These are phyloP conservation scores for Pseudomassariella vexata DNA, from an alignment of 2,329 filamentous ascomycete genomes.

Conservation along the genomic window DNA sequence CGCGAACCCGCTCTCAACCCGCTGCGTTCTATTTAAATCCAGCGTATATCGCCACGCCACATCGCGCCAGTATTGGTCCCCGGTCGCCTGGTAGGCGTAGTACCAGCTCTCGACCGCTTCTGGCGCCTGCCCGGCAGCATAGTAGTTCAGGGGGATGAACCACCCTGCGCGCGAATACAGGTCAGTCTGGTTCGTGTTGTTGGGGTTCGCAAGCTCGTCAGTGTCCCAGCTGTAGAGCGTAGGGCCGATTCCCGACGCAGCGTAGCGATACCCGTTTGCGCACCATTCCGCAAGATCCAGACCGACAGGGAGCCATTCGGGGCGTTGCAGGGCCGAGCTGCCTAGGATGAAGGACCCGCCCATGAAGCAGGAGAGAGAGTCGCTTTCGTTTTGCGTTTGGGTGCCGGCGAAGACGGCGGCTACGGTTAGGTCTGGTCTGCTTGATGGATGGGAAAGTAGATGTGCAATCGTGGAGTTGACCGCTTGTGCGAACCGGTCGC, in stretches of 20 bases:
- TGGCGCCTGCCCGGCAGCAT: slow-evolving; percentile 16
- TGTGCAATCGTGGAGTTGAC: slow-evolving; percentile 55
- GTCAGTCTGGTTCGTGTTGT: slow-evolving; percentile 20
- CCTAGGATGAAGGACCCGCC: slow-evolving; percentile 67
- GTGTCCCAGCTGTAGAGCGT: slow-evolving; percentile 49
- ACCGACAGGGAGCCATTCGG: slow-evolving; percentile 49
- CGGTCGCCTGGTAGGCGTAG: slow-evolving; percentile 25
- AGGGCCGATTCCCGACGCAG: slow-evolving; percentile 54
- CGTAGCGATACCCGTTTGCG: slow-evolving; percentile 54
- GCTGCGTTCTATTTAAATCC: too few species aligned
- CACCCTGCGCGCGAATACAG: too few species aligned
- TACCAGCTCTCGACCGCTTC: slow-evolving; percentile 28
- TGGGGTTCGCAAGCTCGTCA: slow-evolving; percentile 28
- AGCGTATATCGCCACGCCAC: slow-evolving; percentile 25
- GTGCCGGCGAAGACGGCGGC: slow-evolving; percentile 20
- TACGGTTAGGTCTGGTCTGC: slow-evolving; percentile 53
- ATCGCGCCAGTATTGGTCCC: slow-evolving; percentile 18
- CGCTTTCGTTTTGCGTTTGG: slow-evolving; percentile 27
- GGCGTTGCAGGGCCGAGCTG: slow-evolving; percentile 52
- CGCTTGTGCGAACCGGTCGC: too few species aligned
- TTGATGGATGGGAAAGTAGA: slow-evolving; percentile 66
- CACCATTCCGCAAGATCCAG: slow-evolving; percentile 57
- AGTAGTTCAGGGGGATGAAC: too few species aligned
- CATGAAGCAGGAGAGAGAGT: slow-evolving; percentile 65
- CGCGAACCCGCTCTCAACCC: too few species aligned